Base-by-base conservation (phyloP, 163 green algal species). In the Chlorella variabilis region DNA sequence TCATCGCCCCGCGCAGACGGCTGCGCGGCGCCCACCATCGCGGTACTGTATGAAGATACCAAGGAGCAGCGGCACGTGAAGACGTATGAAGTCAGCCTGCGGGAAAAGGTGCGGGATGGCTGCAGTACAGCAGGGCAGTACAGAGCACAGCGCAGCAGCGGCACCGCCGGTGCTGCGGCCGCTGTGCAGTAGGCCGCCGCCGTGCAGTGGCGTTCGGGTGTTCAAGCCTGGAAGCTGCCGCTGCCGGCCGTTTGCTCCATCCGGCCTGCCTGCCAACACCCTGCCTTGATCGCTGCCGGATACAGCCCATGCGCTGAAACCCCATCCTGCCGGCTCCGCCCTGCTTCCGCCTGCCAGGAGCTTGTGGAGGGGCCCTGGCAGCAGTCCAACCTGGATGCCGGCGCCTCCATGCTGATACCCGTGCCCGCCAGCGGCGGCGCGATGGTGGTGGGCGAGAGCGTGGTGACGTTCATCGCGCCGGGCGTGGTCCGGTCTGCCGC, bases 11-110 rank as follows among this genome's bases (percentile, higher is more conserved):
- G n/a, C 61, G 2, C 71, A 42, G 49, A 59, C 9, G 58, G 41
- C n/a, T 81, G 62, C 3, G 65, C 31, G 8, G 82, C 82, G 41
- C 95, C 96, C 70, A 94, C 92, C 17, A 83, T 99, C 27, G 94
- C 92, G 1, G 86, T 99, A 56, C 88, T 99, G 77, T 98, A 97
- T 83, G 88, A 98, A 79, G 94, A 99, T 88, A 94, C 86, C 54
- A 96, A 95, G 83, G 84, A 94, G 20, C 87, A 87, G 21, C 86
- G 94, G n/a, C 94, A 98, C 82, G 75, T 98, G 25, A 97, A 94
- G 75, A 98, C 95, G n/a, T 99, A 99, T 80, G 86, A 93, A 62
- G 83, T 98, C 13, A 75, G 79, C 62, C 34, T 97, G 23, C 69
- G 88, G 8, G 88, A 91, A 15, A 96, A 96, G 89, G 93, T 93